Base-by-base conservation (phyloP, 495 filamentous ascomycete genomes). In the Poronia punctata region DNA sequence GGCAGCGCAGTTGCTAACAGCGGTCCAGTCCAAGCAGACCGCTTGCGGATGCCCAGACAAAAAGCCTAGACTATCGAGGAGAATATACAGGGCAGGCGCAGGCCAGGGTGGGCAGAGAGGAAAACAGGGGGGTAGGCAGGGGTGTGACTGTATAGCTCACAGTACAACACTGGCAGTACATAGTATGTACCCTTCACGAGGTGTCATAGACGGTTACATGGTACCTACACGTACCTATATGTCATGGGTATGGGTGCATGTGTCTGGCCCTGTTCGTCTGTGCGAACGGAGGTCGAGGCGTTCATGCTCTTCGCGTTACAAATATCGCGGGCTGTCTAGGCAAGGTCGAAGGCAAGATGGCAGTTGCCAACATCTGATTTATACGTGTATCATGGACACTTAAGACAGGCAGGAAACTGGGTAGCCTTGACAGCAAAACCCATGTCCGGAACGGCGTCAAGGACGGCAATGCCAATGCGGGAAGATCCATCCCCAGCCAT, bases 391-490 rank as follows among this genome's bases (percentile, higher is more conserved):
- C 35, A 20, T 33, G 8, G 20, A 33, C 35, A 38, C 2, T 36
- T 15, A 27, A 31, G 21, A 30, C 35, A 30, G 17, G 27, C 11
- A 11, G 27, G 32, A 26, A 15, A 38, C 12, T 29, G 41, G 33
- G 32, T 30, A 44, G 25, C 20, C 19, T n/a, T 20, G 22, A 24
- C 33, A 44, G 31, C 33, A 25, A 20, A 29, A 45, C 15, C 35
- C 42, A 38, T 38, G 42, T 28, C 33, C 42, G 35, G 35, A 45
- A 45, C 34, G 42, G 42, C 42, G 38, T 44, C n/a, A n/a, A n/a
- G n/a, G 27, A 38, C 42, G 42, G 42, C 35, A 45, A 45, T 38
- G 34, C 42, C 38, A 45, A 38, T 35, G 38, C 42, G 42, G 42
- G 35, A 38, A 35, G 42, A 38, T 35, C 42, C 42, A 45, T 45